These are phyloP conservation scores for Eleusine indica DNA, from an alignment of 176 grass and related monocot genomes.

Conservation along the genomic window DNA sequence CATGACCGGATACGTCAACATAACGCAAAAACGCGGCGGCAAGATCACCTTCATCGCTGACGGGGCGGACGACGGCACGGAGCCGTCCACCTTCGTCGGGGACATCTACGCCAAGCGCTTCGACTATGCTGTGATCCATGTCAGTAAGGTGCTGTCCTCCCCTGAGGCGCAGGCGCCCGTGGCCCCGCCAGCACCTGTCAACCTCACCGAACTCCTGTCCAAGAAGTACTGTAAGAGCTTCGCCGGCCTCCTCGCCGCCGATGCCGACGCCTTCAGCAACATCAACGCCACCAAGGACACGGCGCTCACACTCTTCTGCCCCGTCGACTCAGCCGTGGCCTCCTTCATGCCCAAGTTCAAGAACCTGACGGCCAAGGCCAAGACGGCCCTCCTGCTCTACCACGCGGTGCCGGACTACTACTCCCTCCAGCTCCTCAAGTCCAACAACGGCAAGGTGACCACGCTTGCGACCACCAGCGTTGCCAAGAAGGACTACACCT, in stretches of 20 bases:
- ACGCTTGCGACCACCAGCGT: slow-evolving; percentile 73
- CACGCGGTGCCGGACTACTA: slow-evolving; percentile 80
- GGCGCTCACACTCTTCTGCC: slow-evolving; percentile 79
- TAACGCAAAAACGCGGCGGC: slow-evolving; percentile 63
- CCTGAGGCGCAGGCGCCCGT: slow-evolving; percentile 67
- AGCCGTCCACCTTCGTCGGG: slow-evolving; percentile 40
- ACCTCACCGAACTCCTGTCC: slow-evolving; percentile 79
- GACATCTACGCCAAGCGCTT: slow-evolving; percentile 50
- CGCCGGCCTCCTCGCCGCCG: slow-evolving; percentile 52
- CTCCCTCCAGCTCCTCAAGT: slow-evolving; percentile 71
- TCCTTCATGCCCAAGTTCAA: slow-evolving; percentile 74
- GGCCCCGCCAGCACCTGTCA: slow-evolving; percentile 55
- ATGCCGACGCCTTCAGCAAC: slow-evolving; percentile 50
- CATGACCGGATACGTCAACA: slow-evolving; percentile 72
- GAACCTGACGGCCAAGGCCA: slow-evolving; percentile 78
- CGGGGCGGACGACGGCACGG: slow-evolving; percentile 40
- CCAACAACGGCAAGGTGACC: slow-evolving; percentile 70
- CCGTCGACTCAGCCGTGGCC: slow-evolving; percentile 55
- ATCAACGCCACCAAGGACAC: slow-evolving; percentile 73
- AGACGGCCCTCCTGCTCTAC: slow-evolving; percentile 73
- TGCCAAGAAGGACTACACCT: slow-evolving; percentile 77
- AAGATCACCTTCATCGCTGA: slow-evolving; percentile 56
- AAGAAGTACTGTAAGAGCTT: slow-evolving; percentile 87
- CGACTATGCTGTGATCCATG: slow-evolving; percentile 66
- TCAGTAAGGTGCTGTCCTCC: slow-evolving; percentile 55